Percentiles rank a stretch among this genome's conserved stretches.
Evolutionary conservation across 2,329 filamentous ascomycete species (phyloP).

Genomic region (Samsoniella hepiali): DNA sequence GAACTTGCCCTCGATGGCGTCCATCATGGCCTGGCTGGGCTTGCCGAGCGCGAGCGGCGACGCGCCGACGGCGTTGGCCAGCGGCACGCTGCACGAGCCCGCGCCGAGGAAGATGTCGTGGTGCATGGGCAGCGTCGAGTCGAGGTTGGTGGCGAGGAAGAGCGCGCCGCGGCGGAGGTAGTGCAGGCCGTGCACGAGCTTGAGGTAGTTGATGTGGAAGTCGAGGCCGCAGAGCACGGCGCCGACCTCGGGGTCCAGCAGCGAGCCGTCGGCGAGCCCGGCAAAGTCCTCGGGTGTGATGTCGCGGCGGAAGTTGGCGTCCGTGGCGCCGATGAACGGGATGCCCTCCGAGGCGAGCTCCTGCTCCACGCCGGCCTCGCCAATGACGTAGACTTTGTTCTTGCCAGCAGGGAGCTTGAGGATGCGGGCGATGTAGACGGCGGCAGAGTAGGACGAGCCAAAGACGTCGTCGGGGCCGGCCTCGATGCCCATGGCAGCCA

Average conservation of each 20-base stretch:
- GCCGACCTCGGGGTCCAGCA: constrained; percentile 83
- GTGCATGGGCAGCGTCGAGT: constrained; percentile 81
- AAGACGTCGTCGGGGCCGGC: constrained; percentile 87
- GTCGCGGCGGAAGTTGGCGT: constrained; percentile 71
- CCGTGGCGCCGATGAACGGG: constrained; percentile 80
- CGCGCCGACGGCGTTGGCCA: constrained; percentile 67
- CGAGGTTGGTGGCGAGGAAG: constrained; percentile 91
- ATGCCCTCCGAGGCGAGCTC: constrained; percentile 80
- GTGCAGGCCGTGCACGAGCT: constrained; percentile 78
- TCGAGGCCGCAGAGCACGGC: constrained; percentile 88
- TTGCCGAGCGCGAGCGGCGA: constrained; percentile 82
- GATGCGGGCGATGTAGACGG: constrained; percentile 94
- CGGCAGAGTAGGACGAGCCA: constrained; percentile 89
- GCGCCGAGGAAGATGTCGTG: constrained; percentile 88
- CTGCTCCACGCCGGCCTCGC: constrained; percentile 85
- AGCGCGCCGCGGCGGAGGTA: constrained; percentile 79
- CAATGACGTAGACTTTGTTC: constrained; percentile 92
- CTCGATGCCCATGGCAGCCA: constrained; percentile 76
- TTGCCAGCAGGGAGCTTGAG: constrained; percentile 72
- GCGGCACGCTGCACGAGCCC: constrained; percentile 73
- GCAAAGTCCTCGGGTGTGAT: constrained; percentile 78
- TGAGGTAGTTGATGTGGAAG: constrained; percentile 94
- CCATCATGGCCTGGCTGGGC: constrained; percentile 99
- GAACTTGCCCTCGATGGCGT: constrained; percentile 95
- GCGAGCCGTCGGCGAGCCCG: constrained; percentile 68